A percentile compares a stretch with the other conserved stretches of the same genome.
These are phyloP conservation scores for Blastomyces parvus DNA, from an alignment of 2,329 filamentous ascomycete species.

Conservation along the genomic window DNA sequence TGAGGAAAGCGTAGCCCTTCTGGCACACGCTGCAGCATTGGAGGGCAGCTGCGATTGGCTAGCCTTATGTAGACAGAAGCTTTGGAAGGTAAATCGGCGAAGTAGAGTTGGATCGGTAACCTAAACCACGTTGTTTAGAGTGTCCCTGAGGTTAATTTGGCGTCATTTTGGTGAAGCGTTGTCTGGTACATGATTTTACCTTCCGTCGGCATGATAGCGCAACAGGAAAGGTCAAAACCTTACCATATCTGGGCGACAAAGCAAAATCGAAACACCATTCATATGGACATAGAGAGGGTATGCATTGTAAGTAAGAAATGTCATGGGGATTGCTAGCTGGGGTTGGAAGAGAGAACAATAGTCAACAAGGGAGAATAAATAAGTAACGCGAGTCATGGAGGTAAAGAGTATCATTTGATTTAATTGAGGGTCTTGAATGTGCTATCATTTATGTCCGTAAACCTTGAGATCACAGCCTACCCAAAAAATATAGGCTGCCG, in stretches of 20 bases:
- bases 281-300: neutral
- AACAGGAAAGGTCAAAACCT: neutral
- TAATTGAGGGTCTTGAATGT: conserved; percentile 3
- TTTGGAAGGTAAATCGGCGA: neutral
- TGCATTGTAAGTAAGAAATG: neutral
- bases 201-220: neutral
- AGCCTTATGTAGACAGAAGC: neutral
- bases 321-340: neutral
- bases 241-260: neutral
- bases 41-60: neutral
- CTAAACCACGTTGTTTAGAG: neutral
- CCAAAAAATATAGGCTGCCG: neutral
- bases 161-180: neutral
- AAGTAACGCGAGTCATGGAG: neutral
- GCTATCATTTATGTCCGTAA: conserved; percentile 5
- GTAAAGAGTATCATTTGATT: conserved; percentile 2
- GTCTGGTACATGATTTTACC: neutral
- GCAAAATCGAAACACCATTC: neutral
- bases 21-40: neutral
- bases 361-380: neutral
- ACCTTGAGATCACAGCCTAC: conserved; percentile 1
- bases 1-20: neutral
- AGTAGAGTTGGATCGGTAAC: neutral
- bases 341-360: neutral
- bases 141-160: neutral